A percentile compares a stretch with the other conserved stretches of the same genome.
Evolutionary conservation across 2,329 filamentous ascomycete species (phyloP).

Genomic region (Cladosporium oxysporum): DNA sequence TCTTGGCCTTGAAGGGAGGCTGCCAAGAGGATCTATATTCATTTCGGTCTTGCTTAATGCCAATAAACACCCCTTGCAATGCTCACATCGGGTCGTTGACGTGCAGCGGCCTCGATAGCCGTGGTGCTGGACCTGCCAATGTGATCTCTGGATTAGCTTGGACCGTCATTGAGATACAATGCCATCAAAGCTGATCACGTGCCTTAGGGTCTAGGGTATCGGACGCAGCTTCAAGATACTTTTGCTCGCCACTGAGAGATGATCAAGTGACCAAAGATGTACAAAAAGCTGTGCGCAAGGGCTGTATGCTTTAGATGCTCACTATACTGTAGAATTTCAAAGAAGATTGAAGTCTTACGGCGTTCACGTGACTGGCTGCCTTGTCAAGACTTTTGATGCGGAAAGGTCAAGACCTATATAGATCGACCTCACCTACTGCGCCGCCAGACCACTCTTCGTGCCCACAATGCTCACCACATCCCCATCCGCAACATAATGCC

Average conservation of each 20-base stretch:
- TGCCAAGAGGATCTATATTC: conserved; percentile 7
- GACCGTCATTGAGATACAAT: background rate
- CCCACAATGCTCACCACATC: conserved; percentile 67
- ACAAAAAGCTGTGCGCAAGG: background rate
- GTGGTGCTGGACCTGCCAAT: background rate
- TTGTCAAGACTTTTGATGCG: background rate
- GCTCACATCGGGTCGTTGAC: background rate
- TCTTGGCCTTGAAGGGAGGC: background rate
- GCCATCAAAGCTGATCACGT: background rate
- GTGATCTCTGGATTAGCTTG: background rate
- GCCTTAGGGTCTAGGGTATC: background rate
- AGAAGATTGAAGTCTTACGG: background rate
- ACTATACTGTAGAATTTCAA: background rate
- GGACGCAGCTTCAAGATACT: background rate
- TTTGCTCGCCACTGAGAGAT: background rate
- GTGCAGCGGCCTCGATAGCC: background rate
- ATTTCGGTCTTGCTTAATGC: conserved; percentile 7
- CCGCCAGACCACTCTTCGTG: conserved; percentile 40
- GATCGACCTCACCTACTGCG: conserved; percentile 22
- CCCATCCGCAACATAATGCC: conserved; percentile 73
- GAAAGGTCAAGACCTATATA: background rate
- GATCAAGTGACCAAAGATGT: background rate
- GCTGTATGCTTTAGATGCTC: background rate
- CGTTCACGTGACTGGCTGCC: background rate
- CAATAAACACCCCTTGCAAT: background rate